Conservation (phyloP, 1,284 basidiomycete genomes). For the Xanthoconium separans region DNA sequence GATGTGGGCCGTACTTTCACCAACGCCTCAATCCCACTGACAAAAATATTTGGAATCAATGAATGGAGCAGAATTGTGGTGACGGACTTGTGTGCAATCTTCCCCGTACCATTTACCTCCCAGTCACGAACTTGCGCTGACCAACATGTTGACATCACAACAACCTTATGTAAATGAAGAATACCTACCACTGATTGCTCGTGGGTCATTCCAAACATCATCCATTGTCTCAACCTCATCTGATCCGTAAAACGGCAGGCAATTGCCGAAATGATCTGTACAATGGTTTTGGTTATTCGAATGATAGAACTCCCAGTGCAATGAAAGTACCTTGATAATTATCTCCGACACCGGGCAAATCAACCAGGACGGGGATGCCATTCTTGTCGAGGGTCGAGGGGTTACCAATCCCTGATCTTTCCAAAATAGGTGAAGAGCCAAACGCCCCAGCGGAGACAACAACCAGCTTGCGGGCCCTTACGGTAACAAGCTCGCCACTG, state of each 20-base stretch:
- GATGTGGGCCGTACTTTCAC: slow-evolving; percentile 40
- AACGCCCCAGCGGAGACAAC: slow-evolving; percentile 53
- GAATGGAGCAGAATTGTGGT: neutral
- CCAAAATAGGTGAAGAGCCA: slow-evolving; percentile 54
- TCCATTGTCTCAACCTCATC: slow-evolving; percentile 47
- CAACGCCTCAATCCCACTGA: slow-evolving; percentile 36
- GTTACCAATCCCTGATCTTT: slow-evolving; percentile 52
- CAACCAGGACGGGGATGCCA: slow-evolving; percentile 40
- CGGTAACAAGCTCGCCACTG: slow-evolving; percentile 16
- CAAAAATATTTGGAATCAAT: neutral
- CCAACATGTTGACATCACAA: neutral
- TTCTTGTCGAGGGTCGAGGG: slow-evolving; percentile 39
- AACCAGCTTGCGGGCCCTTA: slow-evolving; percentile 44
- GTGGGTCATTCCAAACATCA: slow-evolving; percentile 38
- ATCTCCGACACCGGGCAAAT: slow-evolving; percentile 59
- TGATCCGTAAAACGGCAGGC: slow-evolving; percentile 38
- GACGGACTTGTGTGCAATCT: slow-evolving; percentile 50
- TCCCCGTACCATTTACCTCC: slow-evolving; percentile 43
- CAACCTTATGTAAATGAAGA: neutral
- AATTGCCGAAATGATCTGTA: slow-evolving; percentile 44
- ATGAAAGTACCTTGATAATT: slow-evolving; percentile 45
- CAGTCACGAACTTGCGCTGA: slow-evolving; percentile 44
- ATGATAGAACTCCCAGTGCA: rapidly evolving
- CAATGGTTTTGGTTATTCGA: too few relatives aligned
- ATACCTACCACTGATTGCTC: slow-evolving; percentile 33